These are phyloP conservation scores for Gynostemma pentaphyllum DNA, from an alignment of 306 rosid genomes.

Conservation along the genomic window DNA sequence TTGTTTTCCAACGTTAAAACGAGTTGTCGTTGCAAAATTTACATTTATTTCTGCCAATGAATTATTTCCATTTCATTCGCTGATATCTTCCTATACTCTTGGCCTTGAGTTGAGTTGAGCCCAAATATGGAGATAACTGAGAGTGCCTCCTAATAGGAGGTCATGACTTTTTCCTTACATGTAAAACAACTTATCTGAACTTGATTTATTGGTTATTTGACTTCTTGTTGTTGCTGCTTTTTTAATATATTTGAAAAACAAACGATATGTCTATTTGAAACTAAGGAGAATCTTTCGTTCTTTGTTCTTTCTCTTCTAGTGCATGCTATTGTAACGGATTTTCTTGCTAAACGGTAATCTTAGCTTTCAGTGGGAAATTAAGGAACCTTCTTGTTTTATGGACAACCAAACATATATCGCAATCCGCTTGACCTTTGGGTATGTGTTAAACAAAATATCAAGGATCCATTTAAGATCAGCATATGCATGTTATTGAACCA, in stretches of 20 bases:
- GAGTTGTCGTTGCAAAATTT: neutral
- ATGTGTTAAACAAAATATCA: conserved; percentile 10
- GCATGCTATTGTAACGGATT: neutral
- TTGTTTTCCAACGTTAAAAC: neutral
- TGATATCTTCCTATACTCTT: neutral
- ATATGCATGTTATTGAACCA: no score
- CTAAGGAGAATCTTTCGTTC: no score
- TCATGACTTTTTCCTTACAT: neutral
- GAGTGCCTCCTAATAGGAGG: neutral
- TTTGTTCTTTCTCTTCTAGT: neutral
- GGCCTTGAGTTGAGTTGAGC: neutral
- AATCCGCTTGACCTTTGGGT: conserved; percentile 74
- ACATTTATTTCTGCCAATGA: neutral
- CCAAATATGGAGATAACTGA: neutral
- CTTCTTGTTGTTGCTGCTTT: no score
- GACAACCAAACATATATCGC: conserved; percentile 39
- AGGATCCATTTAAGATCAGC: neutral
- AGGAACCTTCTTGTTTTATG: conserved; percentile 81
- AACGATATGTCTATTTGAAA: no score
- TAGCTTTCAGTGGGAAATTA: conserved; percentile 67
- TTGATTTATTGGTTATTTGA: no score
- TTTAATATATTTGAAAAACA: no score
- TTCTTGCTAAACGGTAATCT: neutral
- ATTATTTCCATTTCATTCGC: neutral
- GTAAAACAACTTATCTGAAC: no score